Base-by-base conservation (phyloP, 108 stramenopile species). In the Fragilaria crotonensis region DNA sequence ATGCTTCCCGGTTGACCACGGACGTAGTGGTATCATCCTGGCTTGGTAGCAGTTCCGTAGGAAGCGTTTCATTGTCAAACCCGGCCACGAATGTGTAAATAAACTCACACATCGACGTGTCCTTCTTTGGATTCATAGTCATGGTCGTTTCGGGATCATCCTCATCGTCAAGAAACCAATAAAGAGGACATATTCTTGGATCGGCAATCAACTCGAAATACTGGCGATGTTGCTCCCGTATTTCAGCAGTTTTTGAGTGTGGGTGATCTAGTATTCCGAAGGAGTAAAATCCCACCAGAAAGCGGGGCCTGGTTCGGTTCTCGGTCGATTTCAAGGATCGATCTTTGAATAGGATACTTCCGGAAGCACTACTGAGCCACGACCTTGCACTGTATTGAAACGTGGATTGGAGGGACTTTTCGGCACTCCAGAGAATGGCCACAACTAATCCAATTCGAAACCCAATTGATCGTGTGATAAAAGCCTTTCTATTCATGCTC, bases 1-100 rank as follows among this genome's bases (percentile, higher is more conserved):
- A 7, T 14, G 7, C 36, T 14, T 41, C 36, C 7, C 14, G 36
- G 14, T 41, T 41, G 11, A 41, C 36, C 7, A 41, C 11, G 7
- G 14, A 11, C 36, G 36, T 41, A 41, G 7, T 14, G 36, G 7
- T 41, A 41, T 41, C 14, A 7, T 11, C 11, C 14, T 41, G 36
- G n/a, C n/a, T n/a, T n/a, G n/a, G n/a, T n/a, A n/a, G n/a, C 23
- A 48, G 50, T 1, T 52, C 55, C 3, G 60, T 58, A 0, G 62
- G 62, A 31, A 20, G 60, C 0, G 7, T 27, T 25, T 23, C 5
- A 33, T 70, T 66, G n/a, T 48, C 61, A 50, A 7, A 7, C 9
- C 68, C 75, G 11, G 64, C 19, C 19, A 76, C 51, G 36, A 76
- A 76, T 33, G 60, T 54, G 9, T 76, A 76, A 5, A 60, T 33